These are phyloP conservation scores for Aurinia saxatilis DNA, from an alignment of 345 rosid species.

Conservation along the genomic window DNA sequence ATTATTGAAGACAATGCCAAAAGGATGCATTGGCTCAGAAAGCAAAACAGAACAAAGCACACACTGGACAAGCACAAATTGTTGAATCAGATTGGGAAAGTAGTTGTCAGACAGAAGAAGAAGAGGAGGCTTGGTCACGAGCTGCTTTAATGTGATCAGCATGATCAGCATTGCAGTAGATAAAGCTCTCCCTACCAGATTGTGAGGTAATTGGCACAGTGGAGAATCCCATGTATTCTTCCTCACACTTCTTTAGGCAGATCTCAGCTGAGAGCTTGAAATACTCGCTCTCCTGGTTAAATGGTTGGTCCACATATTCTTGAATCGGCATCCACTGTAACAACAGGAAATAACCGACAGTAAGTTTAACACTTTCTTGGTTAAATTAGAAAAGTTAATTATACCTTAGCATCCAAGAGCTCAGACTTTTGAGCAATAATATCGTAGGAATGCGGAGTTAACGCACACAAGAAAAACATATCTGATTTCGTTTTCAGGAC, in stretches of 20 bases:
- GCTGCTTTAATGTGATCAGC: background rate
- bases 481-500: conserved; percentile 50
- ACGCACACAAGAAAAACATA: conserved; percentile 48
- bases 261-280: conserved; percentile 49
- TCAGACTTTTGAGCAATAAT: conserved; percentile 53
- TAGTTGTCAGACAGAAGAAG: background rate
- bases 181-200: conserved; percentile 37
- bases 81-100: background rate
- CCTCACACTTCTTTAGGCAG: conserved; percentile 42
- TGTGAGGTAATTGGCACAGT: conserved; percentile 33
- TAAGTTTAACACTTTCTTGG: background rate
- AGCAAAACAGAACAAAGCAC: background rate
- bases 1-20: conserved; percentile 4
- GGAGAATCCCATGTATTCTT: conserved; percentile 45
- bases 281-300: conserved; percentile 28
- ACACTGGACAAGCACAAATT: background rate
- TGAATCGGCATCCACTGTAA: conserved; percentile 67
- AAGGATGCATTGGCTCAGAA: background rate
- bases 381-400: background rate
- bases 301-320: conserved; percentile 61
- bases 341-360: background rate
- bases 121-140: conserved; percentile 10
- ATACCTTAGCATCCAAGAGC: conserved; percentile 54
- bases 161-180: conserved; percentile 48
- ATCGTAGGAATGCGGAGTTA: conserved; percentile 35